Base-by-base conservation (phyloP, 257 asterid species). In the Solanum gandarillasii region DNA sequence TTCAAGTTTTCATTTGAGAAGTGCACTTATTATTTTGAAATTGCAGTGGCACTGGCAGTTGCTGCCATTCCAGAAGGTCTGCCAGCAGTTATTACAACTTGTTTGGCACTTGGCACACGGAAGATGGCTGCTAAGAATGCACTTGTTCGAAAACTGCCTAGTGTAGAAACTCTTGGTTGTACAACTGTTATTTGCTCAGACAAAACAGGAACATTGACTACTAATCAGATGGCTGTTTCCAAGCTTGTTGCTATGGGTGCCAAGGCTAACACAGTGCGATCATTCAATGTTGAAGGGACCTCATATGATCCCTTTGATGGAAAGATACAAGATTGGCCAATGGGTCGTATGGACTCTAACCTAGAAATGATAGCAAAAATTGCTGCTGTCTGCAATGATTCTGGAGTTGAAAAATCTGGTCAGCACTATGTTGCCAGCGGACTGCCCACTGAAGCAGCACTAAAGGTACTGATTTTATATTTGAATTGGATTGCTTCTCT, bases 111-210 rank as follows among this genome's bases (percentile, higher is more conserved):
- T 85, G 99, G 99, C 79, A 97, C 99, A 2, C 96, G 99, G 38
- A 97, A 97, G 93, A 97, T 97, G 99, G 99, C 99, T 90, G 99
- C 99, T 86, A 96, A 97, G 92, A 97, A 97, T 90, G 99, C 99
- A 52, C 99, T 97, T 81, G 99, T 97, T 87, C 98, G 99, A 75
- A 97, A 96, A 95, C 90, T 97, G 92, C 99, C 99, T 12, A 97
- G 99, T 90, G 99, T 97, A 83, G 99, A 97, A 92, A 97, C 99
- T 87, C 99, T 97, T 89, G 99, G 99, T 82, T 97, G 99, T 91
- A 97, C 99, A 38, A 97, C 99, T 74, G 99, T 97, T 78, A 97
- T 97, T 87, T 97, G 99, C 92, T 97, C 99, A 9, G 99, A 97
- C 89, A 97, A 97, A 91, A 96, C 99, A 10, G 99, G 99, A 39